Evolutionary conservation across 2,329 filamentous ascomycete species (phyloP).

Genomic region (Gaeumannomyces sp.): DNA sequence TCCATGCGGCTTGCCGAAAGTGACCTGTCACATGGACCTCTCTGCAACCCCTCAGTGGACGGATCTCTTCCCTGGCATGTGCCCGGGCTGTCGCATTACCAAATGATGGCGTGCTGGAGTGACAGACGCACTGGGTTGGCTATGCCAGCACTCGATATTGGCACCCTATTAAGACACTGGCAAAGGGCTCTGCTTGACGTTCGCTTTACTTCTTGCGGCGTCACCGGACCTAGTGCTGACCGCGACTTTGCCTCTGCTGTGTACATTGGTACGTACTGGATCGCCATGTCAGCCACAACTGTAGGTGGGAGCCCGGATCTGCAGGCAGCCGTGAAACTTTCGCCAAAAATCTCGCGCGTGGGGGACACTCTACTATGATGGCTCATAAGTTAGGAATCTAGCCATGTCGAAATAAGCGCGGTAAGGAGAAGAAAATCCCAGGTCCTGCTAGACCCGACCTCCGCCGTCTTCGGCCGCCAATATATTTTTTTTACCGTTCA

Average conservation of each 20-base stretch:
- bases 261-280: no score
- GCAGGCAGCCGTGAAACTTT: not conserved
- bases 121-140: not conserved
- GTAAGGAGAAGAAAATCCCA: not conserved
- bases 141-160: not conserved
- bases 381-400: not conserved
- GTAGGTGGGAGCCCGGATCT: no score
- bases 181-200: not conserved
- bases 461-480: not conserved
- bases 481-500: not conserved
- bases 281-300: no score
- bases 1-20: not conserved
- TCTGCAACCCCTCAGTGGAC: not conserved
- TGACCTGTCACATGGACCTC: not conserved
- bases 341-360: not conserved
- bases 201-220: not conserved
- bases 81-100: not conserved
- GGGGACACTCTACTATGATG: not conserved
- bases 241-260: not conserved
- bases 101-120: not conserved
- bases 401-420: not conserved
- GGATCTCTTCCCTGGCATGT: not conserved
- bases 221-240: not conserved
- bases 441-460: not conserved
- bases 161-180: not conserved